Conservation (phyloP, 2,329 filamentous ascomycete species). For the Aspergillus carbonarius region DNA sequence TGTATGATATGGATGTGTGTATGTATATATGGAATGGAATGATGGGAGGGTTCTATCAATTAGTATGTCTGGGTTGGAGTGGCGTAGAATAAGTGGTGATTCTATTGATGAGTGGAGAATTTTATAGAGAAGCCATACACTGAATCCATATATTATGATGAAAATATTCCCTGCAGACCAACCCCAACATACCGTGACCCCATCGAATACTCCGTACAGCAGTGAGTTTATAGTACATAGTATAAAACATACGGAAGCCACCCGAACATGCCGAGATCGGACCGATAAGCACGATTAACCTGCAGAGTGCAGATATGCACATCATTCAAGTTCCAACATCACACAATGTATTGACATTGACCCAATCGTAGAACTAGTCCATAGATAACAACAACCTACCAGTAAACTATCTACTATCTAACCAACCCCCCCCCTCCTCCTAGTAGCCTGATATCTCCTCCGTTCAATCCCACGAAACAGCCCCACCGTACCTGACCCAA, state of each 20-base stretch:
- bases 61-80: too few relatives aligned
- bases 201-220: too few relatives aligned
- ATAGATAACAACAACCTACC: neutral
- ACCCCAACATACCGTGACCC: too few relatives aligned
- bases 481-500: neutral
- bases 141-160: too few relatives aligned
- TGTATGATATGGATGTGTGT: neutral
- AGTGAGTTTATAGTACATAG: too few relatives aligned
- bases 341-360: too few relatives aligned
- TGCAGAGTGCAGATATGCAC: neutral
- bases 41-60: neutral
- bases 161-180: too few relatives aligned
- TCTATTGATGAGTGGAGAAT: neutral
- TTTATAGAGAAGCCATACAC: neutral
- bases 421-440: too few relatives aligned
- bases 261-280: neutral
- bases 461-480: neutral
- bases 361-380: neutral
- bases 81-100: neutral
- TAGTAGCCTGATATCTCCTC: too few relatives aligned
- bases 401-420: neutral
- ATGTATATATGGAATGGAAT: neutral
- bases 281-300: neutral
- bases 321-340: too few relatives aligned
- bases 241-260: neutral